Percentiles rank a stretch among this genome's conserved stretches.
phyloP scores from a whole-genome alignment of 495 filamentous ascomycete genomes.

The Penicillium soppii region DNA sequence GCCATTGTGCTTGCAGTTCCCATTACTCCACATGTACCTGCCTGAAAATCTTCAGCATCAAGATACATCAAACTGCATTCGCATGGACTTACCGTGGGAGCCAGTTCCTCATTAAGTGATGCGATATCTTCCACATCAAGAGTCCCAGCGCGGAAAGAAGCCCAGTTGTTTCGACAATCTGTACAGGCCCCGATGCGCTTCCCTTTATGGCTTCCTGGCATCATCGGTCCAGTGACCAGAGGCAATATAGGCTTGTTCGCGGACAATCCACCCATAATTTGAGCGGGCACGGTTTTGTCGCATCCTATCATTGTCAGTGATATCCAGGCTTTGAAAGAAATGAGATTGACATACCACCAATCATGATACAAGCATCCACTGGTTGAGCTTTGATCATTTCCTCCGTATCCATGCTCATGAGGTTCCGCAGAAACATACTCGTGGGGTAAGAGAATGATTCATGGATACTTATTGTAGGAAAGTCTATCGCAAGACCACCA shows the following conservation, averaged over 20 bases:
- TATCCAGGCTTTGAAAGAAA: not conserved
- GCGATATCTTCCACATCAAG: constrained; percentile 67
- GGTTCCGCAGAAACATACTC: constrained; percentile 66
- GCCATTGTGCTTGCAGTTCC: constrained; percentile 66
- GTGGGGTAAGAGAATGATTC: constrained; percentile 63
- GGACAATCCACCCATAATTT: constrained; percentile 68
- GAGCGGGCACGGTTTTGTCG: constrained; percentile 68
- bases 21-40: constrained; percentile 63
- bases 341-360: constrained; percentile 51
- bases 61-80: not conserved
- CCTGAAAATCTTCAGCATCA: constrained; percentile 22
- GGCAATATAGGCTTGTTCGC: constrained; percentile 66
- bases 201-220: constrained; percentile 61
- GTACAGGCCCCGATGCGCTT: constrained; percentile 63
- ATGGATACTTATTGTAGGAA: constrained; percentile 64
- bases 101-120: constrained; percentile 63
- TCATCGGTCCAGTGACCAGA: constrained; percentile 65
- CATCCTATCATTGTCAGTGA: constrained; percentile 42
- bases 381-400: constrained; percentile 69
- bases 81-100: constrained; percentile 52
- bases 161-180: constrained; percentile 68
- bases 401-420: constrained; percentile 74
- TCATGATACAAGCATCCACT: constrained; percentile 61
- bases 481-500: constrained; percentile 63
- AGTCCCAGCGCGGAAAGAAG: constrained; percentile 56